Conservation (phyloP, 2,329 filamentous ascomycete genomes). For the Parascedosporium putredinis region DNA sequence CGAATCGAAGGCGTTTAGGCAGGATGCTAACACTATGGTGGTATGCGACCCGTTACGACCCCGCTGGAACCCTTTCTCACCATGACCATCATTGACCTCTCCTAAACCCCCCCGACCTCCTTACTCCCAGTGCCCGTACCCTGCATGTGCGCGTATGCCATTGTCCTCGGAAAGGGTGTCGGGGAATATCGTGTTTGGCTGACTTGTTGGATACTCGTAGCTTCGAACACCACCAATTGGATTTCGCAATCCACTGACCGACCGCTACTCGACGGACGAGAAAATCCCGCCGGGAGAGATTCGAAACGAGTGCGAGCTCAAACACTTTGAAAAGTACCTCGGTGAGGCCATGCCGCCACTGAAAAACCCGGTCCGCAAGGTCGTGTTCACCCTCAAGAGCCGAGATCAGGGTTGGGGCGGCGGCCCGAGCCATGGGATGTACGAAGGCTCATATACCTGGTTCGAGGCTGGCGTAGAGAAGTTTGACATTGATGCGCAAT, state of each 20-base stretch:
- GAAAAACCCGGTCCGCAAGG: conserved; percentile 43
- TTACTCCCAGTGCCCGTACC: too few species aligned
- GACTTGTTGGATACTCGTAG: conserved; percentile 14
- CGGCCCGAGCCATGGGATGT: conserved; percentile 25
- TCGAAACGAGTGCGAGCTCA: background rate
- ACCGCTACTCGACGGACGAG: background rate
- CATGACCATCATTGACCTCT: too few species aligned
- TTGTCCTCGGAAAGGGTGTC: too few species aligned
- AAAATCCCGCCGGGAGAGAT: background rate
- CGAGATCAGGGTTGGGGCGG: conserved; percentile 50
- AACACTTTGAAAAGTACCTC: background rate
- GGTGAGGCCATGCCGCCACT: background rate
- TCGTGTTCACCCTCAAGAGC: conserved; percentile 48
- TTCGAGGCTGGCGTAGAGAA: conserved; percentile 52
- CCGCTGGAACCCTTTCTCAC: too few species aligned
- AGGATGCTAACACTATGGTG: conserved; percentile 2
- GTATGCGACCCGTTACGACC: background rate
- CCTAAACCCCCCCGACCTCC: background rate
- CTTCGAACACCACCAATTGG: conserved; percentile 31
- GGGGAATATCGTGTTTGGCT: too few species aligned
- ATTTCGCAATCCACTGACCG: conserved; percentile 15
- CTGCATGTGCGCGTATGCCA: too few species aligned
- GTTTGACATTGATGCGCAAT: conserved; percentile 21
- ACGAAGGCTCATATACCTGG: conserved; percentile 46
- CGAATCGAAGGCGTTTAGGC: background rate